Conservation (phyloP, 805 yeast genomes). For the Pichia scutulata region DNA sequence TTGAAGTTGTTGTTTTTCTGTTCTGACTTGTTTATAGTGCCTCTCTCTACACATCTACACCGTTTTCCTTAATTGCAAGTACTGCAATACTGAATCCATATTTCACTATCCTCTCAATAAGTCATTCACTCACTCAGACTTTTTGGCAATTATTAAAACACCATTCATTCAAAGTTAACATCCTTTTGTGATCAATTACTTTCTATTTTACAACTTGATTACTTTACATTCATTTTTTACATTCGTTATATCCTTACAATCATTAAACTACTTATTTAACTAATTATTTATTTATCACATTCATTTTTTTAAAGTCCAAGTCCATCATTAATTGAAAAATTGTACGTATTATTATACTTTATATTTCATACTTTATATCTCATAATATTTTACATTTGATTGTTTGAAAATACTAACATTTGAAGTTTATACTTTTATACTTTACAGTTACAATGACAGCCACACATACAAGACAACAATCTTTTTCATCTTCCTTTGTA, state of each 20-base stretch:
- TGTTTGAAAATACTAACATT: not conserved
- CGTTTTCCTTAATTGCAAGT: not conserved
- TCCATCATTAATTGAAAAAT: not conserved
- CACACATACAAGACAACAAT: conserved; percentile 50
- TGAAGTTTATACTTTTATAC: not conserved
- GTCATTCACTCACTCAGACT: not conserved
- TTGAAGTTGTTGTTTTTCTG: not conserved
- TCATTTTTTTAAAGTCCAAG: not conserved
- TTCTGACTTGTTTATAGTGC: not conserved
- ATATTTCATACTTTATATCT: not conserved
- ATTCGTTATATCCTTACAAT: no score
- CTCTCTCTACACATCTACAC: no score
- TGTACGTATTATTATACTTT: not conserved
- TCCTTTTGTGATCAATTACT: not conserved
- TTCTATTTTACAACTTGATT: no score
- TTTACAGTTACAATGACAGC: conserved; percentile 18
- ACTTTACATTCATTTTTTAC: not conserved
- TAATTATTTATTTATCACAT: no score
- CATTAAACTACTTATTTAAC: no score
- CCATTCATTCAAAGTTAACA: not conserved
- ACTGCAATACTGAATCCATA: no score
- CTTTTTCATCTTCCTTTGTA: conserved; percentile 50
- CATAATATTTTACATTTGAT: not conserved
- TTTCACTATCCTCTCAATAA: no score
- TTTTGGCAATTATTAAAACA: not conserved